Evolutionary conservation across 257 asterid genomes (phyloP), one percentile per base, ranked within the genome.

Genomic region (Nyctanthes arbortristis): DNA sequence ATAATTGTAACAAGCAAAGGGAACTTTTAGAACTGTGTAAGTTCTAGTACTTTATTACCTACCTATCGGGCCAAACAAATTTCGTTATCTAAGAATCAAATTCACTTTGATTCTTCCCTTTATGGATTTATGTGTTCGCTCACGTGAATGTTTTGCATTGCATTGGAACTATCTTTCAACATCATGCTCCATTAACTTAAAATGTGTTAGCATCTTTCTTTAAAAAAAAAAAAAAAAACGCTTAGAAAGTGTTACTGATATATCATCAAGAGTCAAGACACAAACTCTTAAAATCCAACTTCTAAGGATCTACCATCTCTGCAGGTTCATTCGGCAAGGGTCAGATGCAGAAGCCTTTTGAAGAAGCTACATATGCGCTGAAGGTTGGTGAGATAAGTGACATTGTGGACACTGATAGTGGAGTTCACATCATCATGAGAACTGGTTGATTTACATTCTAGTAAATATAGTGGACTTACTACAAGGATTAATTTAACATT

Each of bases 311-410:
- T 58, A 65, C 31, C 3, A 43, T 62, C 1, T n/a, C 28, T 72
- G 79, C 90, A 89, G 96, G 97, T 55, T 13, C 91, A 22, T 88
- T 91, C 73, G 91, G 91, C 57, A 85, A 68, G 84, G 95, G 95
- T 61, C 90, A 89, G 86, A 92, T 92, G 97, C 97, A 92, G 89
- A 92, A 87, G 80, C 93, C 97, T 55, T 92, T 92, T 72, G 97
- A 92, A 75, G 90, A 83, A 67, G 88, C 87, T 56, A 76, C 97
- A 3, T 86, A 75, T 69, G 87, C 82, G 25, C 82, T 92, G 18
- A 81, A 84, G 81, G 78, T 85, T 73, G 97, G 95, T 40, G 96
- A 92, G 75, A 84, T 89, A 57, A 92, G 97, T 39, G 90, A 87
- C 69, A 83, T 87, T 9, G 84, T 92, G 73, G 92, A 92, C 65